These are phyloP conservation scores for Phytophthora pseudosyringae DNA, from an alignment of 352 stramenopile species.

Conservation along the genomic window DNA sequence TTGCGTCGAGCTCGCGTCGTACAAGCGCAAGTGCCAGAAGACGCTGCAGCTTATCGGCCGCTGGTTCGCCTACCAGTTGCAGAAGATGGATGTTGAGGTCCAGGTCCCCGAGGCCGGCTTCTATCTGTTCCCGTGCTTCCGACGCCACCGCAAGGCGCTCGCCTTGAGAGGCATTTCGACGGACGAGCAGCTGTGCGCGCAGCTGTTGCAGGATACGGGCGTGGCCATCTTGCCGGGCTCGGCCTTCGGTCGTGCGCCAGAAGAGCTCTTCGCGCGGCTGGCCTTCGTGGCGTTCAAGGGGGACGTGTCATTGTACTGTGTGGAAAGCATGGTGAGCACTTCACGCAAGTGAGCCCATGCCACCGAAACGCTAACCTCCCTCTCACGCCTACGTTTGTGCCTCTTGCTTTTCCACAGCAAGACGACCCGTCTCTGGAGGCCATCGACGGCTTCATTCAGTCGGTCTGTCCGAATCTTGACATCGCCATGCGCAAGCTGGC, in stretches of 20 bases:
- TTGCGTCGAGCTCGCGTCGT: slow-evolving; percentile 75
- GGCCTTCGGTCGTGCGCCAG: slow-evolving; percentile 74
- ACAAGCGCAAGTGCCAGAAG: slow-evolving; percentile 86
- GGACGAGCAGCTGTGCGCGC: slow-evolving; percentile 77
- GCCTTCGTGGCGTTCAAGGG: slow-evolving; percentile 91
- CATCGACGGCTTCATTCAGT: slow-evolving; percentile 88
- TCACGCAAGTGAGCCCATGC: not conserved
- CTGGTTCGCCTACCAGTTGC: slow-evolving; percentile 85
- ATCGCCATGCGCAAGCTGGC: slow-evolving; percentile 82
- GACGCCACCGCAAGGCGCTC: slow-evolving; percentile 69
- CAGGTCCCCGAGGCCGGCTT: slow-evolving; percentile 82
- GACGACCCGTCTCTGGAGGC: slow-evolving; percentile 73
- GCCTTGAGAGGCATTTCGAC: slow-evolving; percentile 67
- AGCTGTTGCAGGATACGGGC: slow-evolving; percentile 82
- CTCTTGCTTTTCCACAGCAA: slow-evolving; percentile 44
- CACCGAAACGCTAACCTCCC: slow-evolving; percentile 16
- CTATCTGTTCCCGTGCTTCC: slow-evolving; percentile 87
- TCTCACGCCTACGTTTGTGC: slow-evolving; percentile 8
- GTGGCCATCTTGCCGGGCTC: slow-evolving; percentile 88
- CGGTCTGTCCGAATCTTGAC: slow-evolving; percentile 87
- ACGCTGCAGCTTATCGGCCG: slow-evolving; percentile 83
- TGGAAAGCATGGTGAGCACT: slow-evolving; percentile 82
- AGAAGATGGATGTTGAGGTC: slow-evolving; percentile 86
- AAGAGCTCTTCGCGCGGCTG: slow-evolving; percentile 83
- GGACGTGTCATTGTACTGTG: slow-evolving; percentile 86